phyloP scores from a whole-genome alignment of 1,284 basidiomycete genomes.

The Somion occarium region DNA sequence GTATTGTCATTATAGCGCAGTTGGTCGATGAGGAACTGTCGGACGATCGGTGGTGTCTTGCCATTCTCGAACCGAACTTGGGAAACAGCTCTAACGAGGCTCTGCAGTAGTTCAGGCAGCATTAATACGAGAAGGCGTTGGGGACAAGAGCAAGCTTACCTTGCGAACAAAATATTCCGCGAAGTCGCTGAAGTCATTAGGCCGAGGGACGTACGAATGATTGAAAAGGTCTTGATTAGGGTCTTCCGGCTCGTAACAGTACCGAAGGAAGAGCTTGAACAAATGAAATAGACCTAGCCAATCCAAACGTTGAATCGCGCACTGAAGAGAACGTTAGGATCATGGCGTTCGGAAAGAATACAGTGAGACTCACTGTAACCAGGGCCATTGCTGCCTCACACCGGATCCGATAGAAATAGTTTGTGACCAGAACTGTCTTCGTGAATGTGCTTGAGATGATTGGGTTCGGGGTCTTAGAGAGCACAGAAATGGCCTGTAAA shows the following conservation, averaged over 20 bases:
- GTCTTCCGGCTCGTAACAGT: constrained; percentile 85
- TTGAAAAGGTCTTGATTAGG: constrained; percentile 75
- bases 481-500: constrained; percentile 80
- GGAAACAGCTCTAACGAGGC: constrained; percentile 78
- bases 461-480: constrained; percentile 78
- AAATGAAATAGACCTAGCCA: constrained; percentile 94
- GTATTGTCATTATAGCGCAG: constrained; percentile 95
- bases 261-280: constrained; percentile 92
- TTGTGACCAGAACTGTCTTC: constrained; percentile 90
- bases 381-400: constrained; percentile 91
- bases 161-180: constrained; percentile 94
- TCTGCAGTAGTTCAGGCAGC: no score
- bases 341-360: not conserved
- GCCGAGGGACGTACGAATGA: constrained; percentile 84
- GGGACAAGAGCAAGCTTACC: no score
- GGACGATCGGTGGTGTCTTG: constrained; percentile 84
- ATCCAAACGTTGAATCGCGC: constrained; percentile 75
- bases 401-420: constrained; percentile 96
- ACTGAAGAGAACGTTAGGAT: constrained; percentile 40
- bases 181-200: constrained; percentile 92
- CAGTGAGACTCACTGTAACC: constrained; percentile 59
- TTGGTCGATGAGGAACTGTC: constrained; percentile 88
- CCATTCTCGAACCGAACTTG: constrained; percentile 83
- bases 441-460: constrained; percentile 92
- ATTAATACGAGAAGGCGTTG: no score